phyloP scores from a whole-genome alignment of 2,329 filamentous ascomycete species.

The Ophiocordyceps camponoti-leonardi region DNA sequence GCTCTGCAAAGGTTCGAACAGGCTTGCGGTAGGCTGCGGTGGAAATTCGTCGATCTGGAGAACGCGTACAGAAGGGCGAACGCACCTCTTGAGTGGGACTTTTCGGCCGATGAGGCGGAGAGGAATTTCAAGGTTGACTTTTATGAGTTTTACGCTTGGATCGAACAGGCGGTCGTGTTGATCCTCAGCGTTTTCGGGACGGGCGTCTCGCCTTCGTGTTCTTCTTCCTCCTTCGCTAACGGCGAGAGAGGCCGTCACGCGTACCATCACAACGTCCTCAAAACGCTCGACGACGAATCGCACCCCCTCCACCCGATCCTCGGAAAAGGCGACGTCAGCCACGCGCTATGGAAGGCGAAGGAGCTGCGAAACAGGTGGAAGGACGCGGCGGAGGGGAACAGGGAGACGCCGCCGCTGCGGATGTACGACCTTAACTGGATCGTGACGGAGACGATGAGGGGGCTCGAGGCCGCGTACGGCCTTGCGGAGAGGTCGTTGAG shows the following conservation, averaged over 20 bases:
- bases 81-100: constrained; percentile 15
- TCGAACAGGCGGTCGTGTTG: constrained; percentile 54
- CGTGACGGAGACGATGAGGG: constrained; percentile 35
- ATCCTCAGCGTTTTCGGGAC: constrained; percentile 48
- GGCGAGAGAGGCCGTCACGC: constrained; percentile 21
- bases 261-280: constrained; percentile 55
- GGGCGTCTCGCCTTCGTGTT: constrained; percentile 14
- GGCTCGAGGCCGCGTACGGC: constrained; percentile 39
- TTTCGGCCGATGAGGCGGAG: constrained; percentile 29
- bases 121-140: constrained; percentile 66
- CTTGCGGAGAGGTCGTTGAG: constrained; percentile 29
- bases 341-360: constrained; percentile 48
- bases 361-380: constrained; percentile 60
- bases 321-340: constrained; percentile 34
- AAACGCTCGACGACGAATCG: constrained; percentile 35
- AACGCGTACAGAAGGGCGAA: constrained; percentile 35
- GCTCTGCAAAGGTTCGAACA: constrained; percentile 42
- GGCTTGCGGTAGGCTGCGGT: constrained; percentile 40
- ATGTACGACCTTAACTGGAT: constrained; percentile 47
- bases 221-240: too few relatives aligned
- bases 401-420: constrained; percentile 24
- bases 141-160: constrained; percentile 57
- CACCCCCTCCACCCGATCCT: constrained; percentile 40
- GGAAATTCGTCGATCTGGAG: constrained; percentile 46
- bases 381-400: constrained; percentile 33